Percentiles rank a stretch among this genome's conserved stretches.
Evolutionary conservation across 768 basidiomycete genomes (phyloP).

Genomic region (Lactarius indigo): DNA sequence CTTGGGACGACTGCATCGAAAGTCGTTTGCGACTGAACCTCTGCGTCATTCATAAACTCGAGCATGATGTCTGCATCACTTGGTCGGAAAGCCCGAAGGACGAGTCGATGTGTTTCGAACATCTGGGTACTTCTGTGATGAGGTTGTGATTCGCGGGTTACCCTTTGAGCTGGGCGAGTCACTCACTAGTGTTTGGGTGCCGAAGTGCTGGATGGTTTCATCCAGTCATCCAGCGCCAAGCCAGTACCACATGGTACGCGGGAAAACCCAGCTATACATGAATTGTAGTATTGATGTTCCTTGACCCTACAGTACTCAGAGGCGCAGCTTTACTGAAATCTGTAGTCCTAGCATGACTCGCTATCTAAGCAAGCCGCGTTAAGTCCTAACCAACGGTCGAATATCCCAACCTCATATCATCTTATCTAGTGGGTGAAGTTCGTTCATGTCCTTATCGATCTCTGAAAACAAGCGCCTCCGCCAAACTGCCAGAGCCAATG

Average conservation of each 20-base stretch:
- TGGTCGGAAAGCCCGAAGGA: constrained; percentile 2
- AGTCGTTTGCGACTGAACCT: not conserved
- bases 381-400: not conserved
- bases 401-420: not conserved
- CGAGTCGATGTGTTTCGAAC: constrained; percentile 2
- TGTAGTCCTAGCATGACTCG: not conserved
- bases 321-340: not conserved
- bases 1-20: not conserved
- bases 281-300: not conserved
- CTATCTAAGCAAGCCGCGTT: not conserved
- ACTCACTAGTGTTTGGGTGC: not conserved
- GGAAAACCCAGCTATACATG: not conserved
- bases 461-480: not conserved
- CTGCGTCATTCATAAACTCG: not conserved
- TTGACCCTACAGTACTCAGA: not conserved
- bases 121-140: not conserved
- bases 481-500: not conserved
- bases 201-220: not conserved
- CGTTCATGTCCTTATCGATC: not conserved
- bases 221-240: not conserved
- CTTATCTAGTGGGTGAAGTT: not conserved
- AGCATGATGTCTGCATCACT: constrained; percentile 1
- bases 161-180: not conserved
- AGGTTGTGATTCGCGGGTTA: not conserved
- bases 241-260: not conserved